Percentiles rank a stretch among this genome's conserved stretches.
phyloP scores from a whole-genome alignment of 2,329 filamentous ascomycete species.

The Claviceps pusilla region DNA sequence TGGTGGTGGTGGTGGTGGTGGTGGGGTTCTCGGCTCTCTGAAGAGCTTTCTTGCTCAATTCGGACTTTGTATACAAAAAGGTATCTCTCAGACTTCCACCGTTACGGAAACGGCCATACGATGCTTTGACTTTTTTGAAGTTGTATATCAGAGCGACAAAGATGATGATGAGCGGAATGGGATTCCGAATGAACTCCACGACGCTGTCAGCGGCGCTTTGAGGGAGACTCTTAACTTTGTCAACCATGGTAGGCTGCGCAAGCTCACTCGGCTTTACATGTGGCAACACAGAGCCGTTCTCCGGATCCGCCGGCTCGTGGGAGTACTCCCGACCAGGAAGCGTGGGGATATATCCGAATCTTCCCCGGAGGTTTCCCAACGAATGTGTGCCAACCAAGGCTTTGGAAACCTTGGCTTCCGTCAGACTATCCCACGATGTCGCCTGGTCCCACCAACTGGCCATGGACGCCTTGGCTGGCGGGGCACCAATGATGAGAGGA shows the following conservation, averaged over 20 bases:
- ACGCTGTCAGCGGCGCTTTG: slow-evolving; percentile 34
- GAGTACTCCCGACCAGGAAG: slow-evolving; percentile 20
- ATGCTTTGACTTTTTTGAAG: slow-evolving; percentile 29
- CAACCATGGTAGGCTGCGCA: slow-evolving; percentile 29
- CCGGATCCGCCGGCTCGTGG: slow-evolving; percentile 15
- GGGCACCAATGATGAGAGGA: slow-evolving; percentile 63
- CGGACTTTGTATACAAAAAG: slow-evolving; percentile 6
- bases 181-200: slow-evolving; percentile 41
- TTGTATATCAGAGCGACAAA: slow-evolving; percentile 27
- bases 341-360: slow-evolving; percentile 21
- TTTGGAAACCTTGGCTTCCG: slow-evolving; percentile 36
- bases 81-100: slow-evolving; percentile 17
- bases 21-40: not conserved
- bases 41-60: not conserved
- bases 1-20: not conserved
- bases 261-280: slow-evolving; percentile 10
- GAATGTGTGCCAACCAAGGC: slow-evolving; percentile 59
- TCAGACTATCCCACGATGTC: slow-evolving; percentile 24
- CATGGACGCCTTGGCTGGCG: slow-evolving; percentile 29
- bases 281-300: slow-evolving; percentile 21
- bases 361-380: slow-evolving; percentile 22
- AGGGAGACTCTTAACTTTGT: slow-evolving; percentile 35
- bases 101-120: slow-evolving; percentile 20
- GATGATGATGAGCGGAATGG: slow-evolving; percentile 32
- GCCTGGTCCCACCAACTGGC: slow-evolving; percentile 33